phyloP scores from a whole-genome alignment of 805 yeast genomes.

The Candida boidinii region DNA sequence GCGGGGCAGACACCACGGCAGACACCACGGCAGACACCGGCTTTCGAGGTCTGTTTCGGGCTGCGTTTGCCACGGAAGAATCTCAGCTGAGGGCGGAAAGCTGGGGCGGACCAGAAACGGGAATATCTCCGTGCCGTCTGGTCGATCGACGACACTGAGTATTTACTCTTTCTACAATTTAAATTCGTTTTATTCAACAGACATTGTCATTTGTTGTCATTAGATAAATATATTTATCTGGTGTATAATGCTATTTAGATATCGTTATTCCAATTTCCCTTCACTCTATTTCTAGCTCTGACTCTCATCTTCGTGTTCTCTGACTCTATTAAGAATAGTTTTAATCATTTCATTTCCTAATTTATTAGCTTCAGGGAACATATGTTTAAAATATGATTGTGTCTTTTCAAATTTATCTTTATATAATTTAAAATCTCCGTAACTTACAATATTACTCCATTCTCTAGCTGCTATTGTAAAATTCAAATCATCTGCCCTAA shows the following conservation, averaged over 20 bases:
- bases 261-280: slow-evolving; percentile 4
- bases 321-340: slow-evolving; percentile 43
- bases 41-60: no score
- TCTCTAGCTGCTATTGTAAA: slow-evolving; percentile 84
- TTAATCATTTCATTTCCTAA: slow-evolving; percentile 93
- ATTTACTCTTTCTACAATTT: no score
- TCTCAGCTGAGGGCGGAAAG: no score
- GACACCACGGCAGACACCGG: no score
- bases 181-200: no score
- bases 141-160: no score
- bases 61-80: no score
- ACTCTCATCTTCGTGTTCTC: slow-evolving; percentile 14
- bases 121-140: no score
- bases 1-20: no score
- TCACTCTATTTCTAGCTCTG: slow-evolving; percentile 1
- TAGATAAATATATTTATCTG: neutral
- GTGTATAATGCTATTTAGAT: neutral
- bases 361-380: slow-evolving; percentile 79
- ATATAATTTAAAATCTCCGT: slow-evolving; percentile 70
- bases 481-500: slow-evolving; percentile 85
- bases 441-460: slow-evolving; percentile 78
- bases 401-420: slow-evolving; percentile 65
- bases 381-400: slow-evolving; percentile 76
- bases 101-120: no score
- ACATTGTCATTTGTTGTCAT: no score